A percentile compares a stretch with the other conserved stretches of the same genome.
These are phyloP conservation scores for Antitrichia curtipendula DNA, from an alignment of 225 moss, liverwort and hornwort genomes.

Conservation along the genomic window DNA sequence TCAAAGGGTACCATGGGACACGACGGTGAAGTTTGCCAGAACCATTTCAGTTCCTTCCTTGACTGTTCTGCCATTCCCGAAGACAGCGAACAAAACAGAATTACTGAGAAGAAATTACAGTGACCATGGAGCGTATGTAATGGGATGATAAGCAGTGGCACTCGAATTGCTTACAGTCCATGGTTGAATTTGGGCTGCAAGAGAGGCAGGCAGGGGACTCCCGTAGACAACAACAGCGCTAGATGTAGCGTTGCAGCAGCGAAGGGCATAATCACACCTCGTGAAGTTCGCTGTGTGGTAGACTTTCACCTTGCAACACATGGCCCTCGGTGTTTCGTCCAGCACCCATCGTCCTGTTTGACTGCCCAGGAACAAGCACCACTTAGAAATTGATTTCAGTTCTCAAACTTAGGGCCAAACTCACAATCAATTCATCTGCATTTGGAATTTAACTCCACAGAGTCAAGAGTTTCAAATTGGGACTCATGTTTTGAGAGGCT, in stretches of 20 bases:
- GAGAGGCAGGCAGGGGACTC: conserved; percentile 1
- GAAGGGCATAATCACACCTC: conserved; percentile 5
- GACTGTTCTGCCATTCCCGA: conserved; percentile 28
- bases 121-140: neutral
- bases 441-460: neutral
- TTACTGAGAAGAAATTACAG: neutral
- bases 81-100: neutral
- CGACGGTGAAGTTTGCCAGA: conserved; percentile 26
- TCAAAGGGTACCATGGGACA: conserved; percentile 30
- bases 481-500: neutral
- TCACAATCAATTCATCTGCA: neutral
- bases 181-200: neutral
- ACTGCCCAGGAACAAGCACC: neutral
- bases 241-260: neutral
- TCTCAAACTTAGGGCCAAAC: neutral
- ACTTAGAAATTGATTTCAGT: neutral
- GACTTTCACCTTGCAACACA: conserved; percentile 33
- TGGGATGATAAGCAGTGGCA: neutral
- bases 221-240: neutral
- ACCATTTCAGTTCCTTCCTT: conserved; percentile 33
- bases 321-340: conserved; percentile 15
- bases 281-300: conserved; percentile 25
- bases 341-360: conserved; percentile 22
- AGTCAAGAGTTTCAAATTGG: neutral
- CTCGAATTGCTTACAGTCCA: conserved; percentile 13